Evolutionary conservation across 1,284 basidiomycete species (phyloP).

Genomic region (Moesziomyces aphidis): DNA sequence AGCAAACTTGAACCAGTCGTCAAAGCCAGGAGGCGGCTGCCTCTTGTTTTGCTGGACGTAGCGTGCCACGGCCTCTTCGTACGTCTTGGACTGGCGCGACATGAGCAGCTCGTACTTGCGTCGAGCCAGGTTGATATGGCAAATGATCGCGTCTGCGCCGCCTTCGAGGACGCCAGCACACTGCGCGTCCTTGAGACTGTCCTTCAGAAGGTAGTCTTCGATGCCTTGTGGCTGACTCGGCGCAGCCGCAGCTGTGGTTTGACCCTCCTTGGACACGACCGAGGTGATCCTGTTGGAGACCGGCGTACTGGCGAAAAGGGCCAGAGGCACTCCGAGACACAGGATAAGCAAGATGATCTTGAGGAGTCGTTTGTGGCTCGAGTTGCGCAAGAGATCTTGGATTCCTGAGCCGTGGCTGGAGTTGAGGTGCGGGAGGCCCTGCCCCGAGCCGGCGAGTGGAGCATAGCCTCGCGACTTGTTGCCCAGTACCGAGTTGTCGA

Average conservation of each 20-base stretch:
- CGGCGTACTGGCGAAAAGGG: slow-evolving; percentile 6
- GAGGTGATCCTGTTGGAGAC: too few species aligned
- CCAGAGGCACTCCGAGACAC: slow-evolving; percentile 8
- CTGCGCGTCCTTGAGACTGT: not conserved
- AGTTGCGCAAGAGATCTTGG: slow-evolving; percentile 5
- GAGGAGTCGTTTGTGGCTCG: slow-evolving; percentile 9
- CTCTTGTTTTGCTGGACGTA: slow-evolving; percentile 23
- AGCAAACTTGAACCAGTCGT: slow-evolving; percentile 22
- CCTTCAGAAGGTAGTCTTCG: not conserved
- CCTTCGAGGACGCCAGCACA: slow-evolving; percentile 15
- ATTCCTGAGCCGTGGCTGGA: not conserved
- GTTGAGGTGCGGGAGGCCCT: slow-evolving; percentile 6
- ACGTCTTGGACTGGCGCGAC: slow-evolving; percentile 18
- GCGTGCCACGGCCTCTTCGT: slow-evolving; percentile 15
- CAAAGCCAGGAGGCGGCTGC: slow-evolving; percentile 23
- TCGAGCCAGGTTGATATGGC: slow-evolving; percentile 19
- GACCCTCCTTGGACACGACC: too few species aligned
- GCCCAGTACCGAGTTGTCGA: not conserved
- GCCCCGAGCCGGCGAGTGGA: not conserved
- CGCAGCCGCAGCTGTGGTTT: too few species aligned
- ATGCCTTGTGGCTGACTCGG: too few species aligned
- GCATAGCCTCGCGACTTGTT: slow-evolving; percentile 9
- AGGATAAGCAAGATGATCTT: slow-evolving; percentile 15
- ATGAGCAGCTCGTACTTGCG: slow-evolving; percentile 17
- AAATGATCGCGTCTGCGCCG: slow-evolving; percentile 14